Evolutionary conservation across 208 protist species (phyloP).

Genomic region (Leishmania mexicana): DNA sequence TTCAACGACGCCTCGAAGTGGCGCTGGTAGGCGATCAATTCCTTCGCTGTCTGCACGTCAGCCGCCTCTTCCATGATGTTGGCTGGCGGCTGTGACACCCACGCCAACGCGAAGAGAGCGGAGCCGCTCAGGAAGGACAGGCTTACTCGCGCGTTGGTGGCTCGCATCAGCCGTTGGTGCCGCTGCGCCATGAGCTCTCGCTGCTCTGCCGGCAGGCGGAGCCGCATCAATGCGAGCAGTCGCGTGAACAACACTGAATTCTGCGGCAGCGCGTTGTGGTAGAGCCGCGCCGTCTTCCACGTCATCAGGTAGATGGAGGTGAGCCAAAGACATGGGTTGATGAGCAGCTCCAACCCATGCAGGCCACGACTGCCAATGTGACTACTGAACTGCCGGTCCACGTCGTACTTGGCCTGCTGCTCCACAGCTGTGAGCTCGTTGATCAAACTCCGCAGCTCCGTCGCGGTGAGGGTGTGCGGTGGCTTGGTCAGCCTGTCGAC

Average conservation of each 20-base stretch:
- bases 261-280: slow-evolving; percentile 58
- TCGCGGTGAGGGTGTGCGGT: slow-evolving; percentile 36
- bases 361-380: slow-evolving; percentile 55
- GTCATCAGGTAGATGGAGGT: slow-evolving; percentile 72
- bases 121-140: slow-evolving; percentile 59
- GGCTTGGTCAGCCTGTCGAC: slow-evolving; percentile 46
- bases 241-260: slow-evolving; percentile 63
- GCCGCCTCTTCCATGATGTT: slow-evolving; percentile 61
- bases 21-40: slow-evolving; percentile 63
- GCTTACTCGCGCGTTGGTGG: slow-evolving; percentile 68
- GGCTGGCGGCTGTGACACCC: slow-evolving; percentile 44
- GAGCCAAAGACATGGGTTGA: slow-evolving; percentile 65
- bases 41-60: slow-evolving; percentile 54
- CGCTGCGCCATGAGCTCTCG: slow-evolving; percentile 64
- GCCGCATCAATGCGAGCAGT: slow-evolving; percentile 38
- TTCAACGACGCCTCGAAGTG: slow-evolving; percentile 59
- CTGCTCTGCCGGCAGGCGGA: slow-evolving; percentile 41
- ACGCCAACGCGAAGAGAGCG: slow-evolving; percentile 44
- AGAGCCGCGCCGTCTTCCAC: slow-evolving; percentile 70
- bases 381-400: slow-evolving; percentile 52
- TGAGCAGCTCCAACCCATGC: slow-evolving; percentile 60
- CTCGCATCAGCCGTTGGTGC: slow-evolving; percentile 68
- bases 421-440: slow-evolving; percentile 61
- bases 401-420: slow-evolving; percentile 61
- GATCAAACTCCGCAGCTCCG: slow-evolving; percentile 54